phyloP scores from a whole-genome alignment of 2,329 filamentous ascomycete genomes.

The Xylaria multiplex region DNA sequence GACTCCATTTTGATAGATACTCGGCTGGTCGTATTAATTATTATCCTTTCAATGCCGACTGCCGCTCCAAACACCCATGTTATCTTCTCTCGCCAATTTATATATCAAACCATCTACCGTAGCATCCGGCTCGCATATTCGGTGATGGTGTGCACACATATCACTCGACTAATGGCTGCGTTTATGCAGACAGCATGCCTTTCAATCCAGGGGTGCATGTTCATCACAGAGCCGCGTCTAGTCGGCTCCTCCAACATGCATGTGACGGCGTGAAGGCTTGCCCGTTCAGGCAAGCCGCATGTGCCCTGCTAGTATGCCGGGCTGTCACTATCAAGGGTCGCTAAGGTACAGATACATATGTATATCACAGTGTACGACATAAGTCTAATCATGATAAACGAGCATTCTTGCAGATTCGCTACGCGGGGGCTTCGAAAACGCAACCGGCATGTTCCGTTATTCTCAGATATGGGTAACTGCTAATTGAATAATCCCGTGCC shows the following conservation, averaged over 20 bases:
- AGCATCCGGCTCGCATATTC: no score
- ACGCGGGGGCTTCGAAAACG: background rate
- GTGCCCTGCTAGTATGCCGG: background rate
- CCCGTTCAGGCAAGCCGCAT: constrained; percentile 18
- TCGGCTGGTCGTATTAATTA: no score
- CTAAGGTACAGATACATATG: constrained; percentile 15
- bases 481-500: background rate
- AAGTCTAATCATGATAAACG: constrained; percentile 3
- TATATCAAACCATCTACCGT: background rate
- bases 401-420: background rate
- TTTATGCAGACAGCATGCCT: background rate
- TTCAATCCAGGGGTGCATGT: constrained; percentile 5
- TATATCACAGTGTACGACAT: background rate
- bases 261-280: constrained; percentile 12
- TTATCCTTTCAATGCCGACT: no score
- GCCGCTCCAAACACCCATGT: no score
- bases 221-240: constrained; percentile 18
- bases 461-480: background rate
- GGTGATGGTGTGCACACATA: no score
- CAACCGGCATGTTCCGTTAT: background rate
- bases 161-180: background rate
- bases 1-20: no score
- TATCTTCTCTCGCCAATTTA: no score
- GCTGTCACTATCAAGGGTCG: background rate
- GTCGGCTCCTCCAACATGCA: constrained; percentile 9